Conservation (phyloP, 2,329 filamentous ascomycete genomes). For the Xylaria multiplex region DNA sequence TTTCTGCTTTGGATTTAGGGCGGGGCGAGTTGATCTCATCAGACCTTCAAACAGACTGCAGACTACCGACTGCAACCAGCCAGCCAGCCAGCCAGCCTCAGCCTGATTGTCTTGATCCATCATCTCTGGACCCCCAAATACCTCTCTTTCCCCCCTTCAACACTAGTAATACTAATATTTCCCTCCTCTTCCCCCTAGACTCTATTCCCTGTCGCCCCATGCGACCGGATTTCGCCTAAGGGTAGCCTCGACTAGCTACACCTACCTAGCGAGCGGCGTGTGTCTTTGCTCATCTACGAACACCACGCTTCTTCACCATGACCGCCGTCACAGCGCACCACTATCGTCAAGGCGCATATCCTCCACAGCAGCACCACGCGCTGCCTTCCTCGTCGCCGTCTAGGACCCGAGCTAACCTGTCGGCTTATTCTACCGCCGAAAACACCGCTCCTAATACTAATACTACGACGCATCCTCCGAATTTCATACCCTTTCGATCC, state of each 20-base stretch:
- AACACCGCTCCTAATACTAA: slow-evolving; percentile 21
- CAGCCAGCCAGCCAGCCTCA: background rate
- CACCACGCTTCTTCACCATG: slow-evolving; percentile 39
- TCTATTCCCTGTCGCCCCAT: slow-evolving; percentile 12
- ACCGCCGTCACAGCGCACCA: slow-evolving; percentile 45
- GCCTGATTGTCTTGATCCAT: slow-evolving; percentile 12
- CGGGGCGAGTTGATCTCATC: background rate
- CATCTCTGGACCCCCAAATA: background rate
- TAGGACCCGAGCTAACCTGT: slow-evolving; percentile 4
- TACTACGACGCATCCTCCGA: slow-evolving; percentile 16
- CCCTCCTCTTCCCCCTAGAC: slow-evolving; percentile 1
- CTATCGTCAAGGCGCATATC: slow-evolving; percentile 39
- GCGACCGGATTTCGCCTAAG: slow-evolving; percentile 18
- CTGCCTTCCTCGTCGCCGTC: slow-evolving; percentile 34
- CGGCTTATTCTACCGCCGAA: slow-evolving; percentile 16
- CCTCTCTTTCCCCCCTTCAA: background rate
- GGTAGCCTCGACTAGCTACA: slow-evolving; percentile 15
- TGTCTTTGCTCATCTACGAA: slow-evolving; percentile 31
- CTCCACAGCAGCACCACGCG: slow-evolving; percentile 34
- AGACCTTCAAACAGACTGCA: slow-evolving; percentile 23
- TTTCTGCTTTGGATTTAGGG: background rate
- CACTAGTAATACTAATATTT: background rate
- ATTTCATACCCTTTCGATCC: slow-evolving; percentile 18
- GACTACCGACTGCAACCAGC: too few species aligned
- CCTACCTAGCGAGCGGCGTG: slow-evolving; percentile 14